phyloP scores from a whole-genome alignment of 169 alveolate species.

The Prorocentrum cordatum region DNA sequence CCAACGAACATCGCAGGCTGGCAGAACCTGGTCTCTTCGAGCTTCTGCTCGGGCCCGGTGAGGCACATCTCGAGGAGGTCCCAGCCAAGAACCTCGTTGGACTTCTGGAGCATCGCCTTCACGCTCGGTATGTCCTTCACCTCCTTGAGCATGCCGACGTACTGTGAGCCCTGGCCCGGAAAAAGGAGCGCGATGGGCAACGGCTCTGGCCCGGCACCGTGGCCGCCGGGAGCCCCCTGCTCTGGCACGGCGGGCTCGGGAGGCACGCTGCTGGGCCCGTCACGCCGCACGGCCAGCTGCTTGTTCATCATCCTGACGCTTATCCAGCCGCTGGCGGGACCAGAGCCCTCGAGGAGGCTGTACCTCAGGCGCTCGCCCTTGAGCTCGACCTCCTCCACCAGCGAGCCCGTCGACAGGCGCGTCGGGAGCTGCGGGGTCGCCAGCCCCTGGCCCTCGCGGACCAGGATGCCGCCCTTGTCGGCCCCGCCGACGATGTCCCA shows the following conservation, averaged over 20 bases:
- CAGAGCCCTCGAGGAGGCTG: conserved; percentile 15
- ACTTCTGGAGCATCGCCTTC: conserved; percentile 61
- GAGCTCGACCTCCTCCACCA: conserved; percentile 57
- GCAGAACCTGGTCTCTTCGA: conserved; percentile 38
- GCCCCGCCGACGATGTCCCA: too few species aligned
- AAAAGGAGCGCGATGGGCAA: conserved; percentile 32
- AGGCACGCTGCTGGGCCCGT: too few species aligned
- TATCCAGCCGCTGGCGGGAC: conserved; percentile 54
- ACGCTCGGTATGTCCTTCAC: conserved; percentile 27
- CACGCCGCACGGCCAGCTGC: too few species aligned
- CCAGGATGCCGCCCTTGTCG: not conserved
- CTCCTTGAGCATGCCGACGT: conserved; percentile 37
- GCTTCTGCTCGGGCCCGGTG: conserved; percentile 58
- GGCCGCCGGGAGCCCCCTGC: too few species aligned
- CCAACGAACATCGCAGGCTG: conserved; percentile 63
- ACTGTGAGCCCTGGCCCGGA: conserved; percentile 63
- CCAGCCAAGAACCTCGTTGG: conserved; percentile 44
- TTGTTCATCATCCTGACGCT: not conserved
- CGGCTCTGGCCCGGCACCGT: too few species aligned
- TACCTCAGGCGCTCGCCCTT: conserved; percentile 58
- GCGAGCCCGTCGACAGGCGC: conserved; percentile 48
- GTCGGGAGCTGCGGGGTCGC: conserved; percentile 34
- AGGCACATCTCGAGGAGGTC: conserved; percentile 37
- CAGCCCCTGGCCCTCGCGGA: conserved; percentile 27
- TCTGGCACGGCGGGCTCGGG: too few species aligned